Evolutionary conservation across 2,329 filamentous ascomycete genomes (phyloP), one percentile per base, ranked within the genome.

Genomic region (Monilinia fructicola): DNA sequence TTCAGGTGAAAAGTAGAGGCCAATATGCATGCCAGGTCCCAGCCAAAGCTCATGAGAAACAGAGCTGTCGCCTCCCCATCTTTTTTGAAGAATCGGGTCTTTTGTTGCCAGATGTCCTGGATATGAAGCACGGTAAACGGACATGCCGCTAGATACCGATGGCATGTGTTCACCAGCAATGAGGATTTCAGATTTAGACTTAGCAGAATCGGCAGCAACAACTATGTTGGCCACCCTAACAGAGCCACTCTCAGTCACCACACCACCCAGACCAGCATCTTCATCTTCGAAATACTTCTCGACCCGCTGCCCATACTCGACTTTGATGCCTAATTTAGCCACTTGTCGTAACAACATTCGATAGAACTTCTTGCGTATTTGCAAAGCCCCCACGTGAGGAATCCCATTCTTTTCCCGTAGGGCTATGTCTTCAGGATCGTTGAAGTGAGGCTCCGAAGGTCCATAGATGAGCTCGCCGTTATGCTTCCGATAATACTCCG

Each of bases 321-420:
- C 84, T 73, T 81, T 74, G 23, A 85, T 80, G 0, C 81, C 81
- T 46, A 83, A 73, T 21, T 78, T 77, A 54, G 80, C 78, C 0
- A 82, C 81, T 71, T 84, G 81, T 14, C 81, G 77, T 54, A 82
- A 82, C 4, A 84, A 78, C 54, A 83, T 78, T 61, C 79, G 77
- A 67, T 84, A 82, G 67, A 84, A 85, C 74, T 85, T 83, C 62
- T 83, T 82, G 16, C 83, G 76, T 68, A 84, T 82, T 7, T 84
- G 82, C 53, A 79, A 81, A 65, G 81, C 58, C 11, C 54, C 38
- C 12, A 31, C 48, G 35, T 58, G 58, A n/a, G 40, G 10, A 65
- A 16, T 16, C 11, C 42, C 46, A 53, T 78, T 71, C 14, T 84
- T 81, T 12, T 48, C 62, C 23, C 59, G 82, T 81, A 3, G 79